Percentiles rank a stretch among this genome's conserved stretches.
Evolutionary conservation across 768 basidiomycete species (phyloP).

Genomic region (Coprinopsis cinerea): DNA sequence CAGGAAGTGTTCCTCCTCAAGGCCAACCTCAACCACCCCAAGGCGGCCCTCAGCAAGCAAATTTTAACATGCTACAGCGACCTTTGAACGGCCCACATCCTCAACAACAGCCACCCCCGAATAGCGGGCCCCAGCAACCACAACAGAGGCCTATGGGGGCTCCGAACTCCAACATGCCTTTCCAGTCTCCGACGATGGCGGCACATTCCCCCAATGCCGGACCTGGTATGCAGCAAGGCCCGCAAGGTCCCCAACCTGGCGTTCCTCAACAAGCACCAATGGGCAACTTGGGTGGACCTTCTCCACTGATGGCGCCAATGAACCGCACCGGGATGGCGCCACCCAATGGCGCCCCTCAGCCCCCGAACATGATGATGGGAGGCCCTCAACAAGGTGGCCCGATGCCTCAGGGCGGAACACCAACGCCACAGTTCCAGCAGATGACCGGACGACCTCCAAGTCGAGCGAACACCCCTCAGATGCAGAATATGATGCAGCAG

Average conservation of each 20-base stretch:
- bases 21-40: conserved; percentile 8
- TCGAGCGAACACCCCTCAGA: conserved; percentile 48
- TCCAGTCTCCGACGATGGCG: conserved; percentile 57
- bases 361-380: conserved; percentile 32
- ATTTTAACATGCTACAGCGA: conserved; percentile 15
- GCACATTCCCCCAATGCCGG: conserved; percentile 43
- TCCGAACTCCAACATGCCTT: conserved; percentile 29
- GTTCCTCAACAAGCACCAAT: conserved; percentile 32
- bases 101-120: conserved; percentile 4
- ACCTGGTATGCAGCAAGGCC: conserved; percentile 10
- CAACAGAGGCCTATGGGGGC: conserved; percentile 13
- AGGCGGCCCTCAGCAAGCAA: conserved; percentile 12
- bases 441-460: conserved; percentile 54
- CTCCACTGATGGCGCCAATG: conserved; percentile 45
- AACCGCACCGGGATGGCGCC: conserved; percentile 39
- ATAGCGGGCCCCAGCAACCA: conserved; percentile 12
- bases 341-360: conserved; percentile 30
- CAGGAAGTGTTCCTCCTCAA: conserved; percentile 10
- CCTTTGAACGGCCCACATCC: conserved; percentile 15
- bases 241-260: conserved; percentile 18
- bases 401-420: conserved; percentile 27
- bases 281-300: conserved; percentile 44
- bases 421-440: conserved; percentile 20
- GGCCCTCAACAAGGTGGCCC: conserved; percentile 14
- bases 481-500: conserved; percentile 40